Evolutionary conservation across 116 monocot genomes (phyloP), one percentile per base, ranked within the genome.

Genomic region (Trichopus zeylanicus): DNA sequence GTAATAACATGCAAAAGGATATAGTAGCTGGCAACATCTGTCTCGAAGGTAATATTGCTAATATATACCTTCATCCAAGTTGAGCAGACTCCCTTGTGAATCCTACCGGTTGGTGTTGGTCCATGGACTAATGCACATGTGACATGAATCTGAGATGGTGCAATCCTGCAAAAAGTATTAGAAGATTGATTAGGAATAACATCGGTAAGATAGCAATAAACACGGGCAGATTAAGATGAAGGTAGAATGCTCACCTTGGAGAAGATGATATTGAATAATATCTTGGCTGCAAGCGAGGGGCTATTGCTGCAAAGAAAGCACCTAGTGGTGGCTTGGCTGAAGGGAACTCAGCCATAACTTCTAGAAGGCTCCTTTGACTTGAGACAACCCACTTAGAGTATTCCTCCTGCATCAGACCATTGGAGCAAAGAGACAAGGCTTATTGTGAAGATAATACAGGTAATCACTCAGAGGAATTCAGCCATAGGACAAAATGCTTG

Each of bases 1-100:
- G n/a, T n/a, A n/a, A n/a, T n/a, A n/a, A n/a, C n/a, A n/a, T n/a
- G n/a, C n/a, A n/a, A n/a, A n/a, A n/a, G n/a, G n/a, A n/a, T n/a
- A n/a, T n/a, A n/a, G n/a, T n/a, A n/a, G n/a, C n/a, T n/a, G n/a
- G n/a, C n/a, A n/a, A n/a, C n/a, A n/a, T n/a, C n/a, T n/a, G n/a
- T n/a, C n/a, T n/a, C n/a, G n/a, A n/a, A n/a, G n/a, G n/a, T n/a
- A n/a, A n/a, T n/a, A n/a, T n/a, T n/a, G n/a, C n/a, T n/a, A n/a
- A n/a, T n/a, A n/a, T 53, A 30, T 75, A 94, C 94, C 94, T 86
- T 94, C 78, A 94, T 89, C 94, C 94, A 94, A 53, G 89, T n/a
- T n/a, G n/a, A n/a, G n/a, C n/a, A n/a, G n/a, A n/a, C n/a, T n/a
- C n/a, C n/a, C n/a, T n/a, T n/a, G n/a, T n/a, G n/a, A n/a, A n/a